phyloP scores from a whole-genome alignment of 129 eudicot genomes.

The Lactuca saligna region DNA sequence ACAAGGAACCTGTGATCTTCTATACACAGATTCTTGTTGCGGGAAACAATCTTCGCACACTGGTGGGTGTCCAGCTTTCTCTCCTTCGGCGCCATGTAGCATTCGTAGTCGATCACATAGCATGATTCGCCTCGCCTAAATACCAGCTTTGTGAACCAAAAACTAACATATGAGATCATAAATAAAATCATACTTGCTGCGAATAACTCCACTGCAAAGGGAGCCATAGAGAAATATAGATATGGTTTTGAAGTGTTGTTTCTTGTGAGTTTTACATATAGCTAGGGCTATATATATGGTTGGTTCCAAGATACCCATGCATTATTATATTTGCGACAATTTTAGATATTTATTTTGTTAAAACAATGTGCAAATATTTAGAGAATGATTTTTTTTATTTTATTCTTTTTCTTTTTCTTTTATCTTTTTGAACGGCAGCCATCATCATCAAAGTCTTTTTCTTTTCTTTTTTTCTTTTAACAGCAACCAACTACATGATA shows the following conservation, averaged over 20 bases:
- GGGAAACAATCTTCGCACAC: constrained; percentile 42
- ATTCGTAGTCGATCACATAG: constrained; percentile 58
- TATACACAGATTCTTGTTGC: constrained; percentile 54
- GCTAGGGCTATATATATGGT: too few relatives aligned
- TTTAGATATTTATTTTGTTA: too few relatives aligned
- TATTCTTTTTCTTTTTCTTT: too few relatives aligned
- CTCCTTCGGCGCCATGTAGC: constrained; percentile 52
- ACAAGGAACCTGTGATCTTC: constrained; percentile 54
- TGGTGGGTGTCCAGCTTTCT: constrained; percentile 37
- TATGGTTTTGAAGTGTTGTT: not conserved
- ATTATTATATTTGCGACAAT: too few relatives aligned
- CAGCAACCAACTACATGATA: too few relatives aligned
- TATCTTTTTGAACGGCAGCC: too few relatives aligned
- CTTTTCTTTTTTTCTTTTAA: too few relatives aligned
- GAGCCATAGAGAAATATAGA: not conserved
- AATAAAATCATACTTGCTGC: constrained; percentile 18
- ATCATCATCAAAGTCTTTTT: too few relatives aligned
- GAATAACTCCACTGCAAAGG: constrained; percentile 29
- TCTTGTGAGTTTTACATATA: not conserved
- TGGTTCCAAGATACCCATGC: too few relatives aligned
- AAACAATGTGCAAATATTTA: too few relatives aligned
- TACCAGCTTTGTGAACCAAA: constrained; percentile 20
- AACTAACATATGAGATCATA: constrained; percentile 29
- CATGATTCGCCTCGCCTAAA: constrained; percentile 32
- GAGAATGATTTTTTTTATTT: too few relatives aligned